Percentiles rank a stretch among this genome's conserved stretches.
Conservation (phyloP, 305 asterid genomes). For the Stenogyne calaminthoides region DNA sequence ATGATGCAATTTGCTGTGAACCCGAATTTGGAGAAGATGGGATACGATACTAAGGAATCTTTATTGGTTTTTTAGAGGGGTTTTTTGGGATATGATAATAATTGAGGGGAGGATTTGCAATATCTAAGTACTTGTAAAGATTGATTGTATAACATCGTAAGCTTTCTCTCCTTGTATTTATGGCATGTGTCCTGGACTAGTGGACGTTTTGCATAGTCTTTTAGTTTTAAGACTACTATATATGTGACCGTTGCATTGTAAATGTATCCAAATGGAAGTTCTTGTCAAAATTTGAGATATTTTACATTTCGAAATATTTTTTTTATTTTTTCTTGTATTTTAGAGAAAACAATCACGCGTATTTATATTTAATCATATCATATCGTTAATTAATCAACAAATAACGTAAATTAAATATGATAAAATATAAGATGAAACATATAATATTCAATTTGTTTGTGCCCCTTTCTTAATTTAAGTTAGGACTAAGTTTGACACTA, state of each 20-base stretch:
- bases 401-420: too few species aligned
- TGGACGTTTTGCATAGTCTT: constrained; percentile 19
- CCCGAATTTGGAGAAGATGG: constrained; percentile 93
- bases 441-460: too few species aligned
- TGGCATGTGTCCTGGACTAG: neutral
- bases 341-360: too few species aligned
- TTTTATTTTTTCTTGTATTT: neutral
- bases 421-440: too few species aligned
- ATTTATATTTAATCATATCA: too few species aligned
- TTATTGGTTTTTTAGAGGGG: constrained; percentile 57
- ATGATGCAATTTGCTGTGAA: constrained; percentile 89
- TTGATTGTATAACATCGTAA: neutral
- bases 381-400: too few species aligned
- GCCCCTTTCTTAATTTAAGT: too few species aligned
- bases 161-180: constrained; percentile 11
- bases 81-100: neutral
- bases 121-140: constrained; percentile 33
- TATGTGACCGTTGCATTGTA: constrained; percentile 16
- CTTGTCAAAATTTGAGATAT: neutral
- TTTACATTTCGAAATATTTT: neutral
- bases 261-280: constrained; percentile 7
- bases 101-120: constrained; percentile 19
- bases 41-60: constrained; percentile 67
- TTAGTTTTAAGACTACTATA: neutral
- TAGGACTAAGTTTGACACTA: too few species aligned